Evolutionary conservation across 352 stramenopile species (phyloP).

Genomic region (Aphanomyces euteiches): DNA sequence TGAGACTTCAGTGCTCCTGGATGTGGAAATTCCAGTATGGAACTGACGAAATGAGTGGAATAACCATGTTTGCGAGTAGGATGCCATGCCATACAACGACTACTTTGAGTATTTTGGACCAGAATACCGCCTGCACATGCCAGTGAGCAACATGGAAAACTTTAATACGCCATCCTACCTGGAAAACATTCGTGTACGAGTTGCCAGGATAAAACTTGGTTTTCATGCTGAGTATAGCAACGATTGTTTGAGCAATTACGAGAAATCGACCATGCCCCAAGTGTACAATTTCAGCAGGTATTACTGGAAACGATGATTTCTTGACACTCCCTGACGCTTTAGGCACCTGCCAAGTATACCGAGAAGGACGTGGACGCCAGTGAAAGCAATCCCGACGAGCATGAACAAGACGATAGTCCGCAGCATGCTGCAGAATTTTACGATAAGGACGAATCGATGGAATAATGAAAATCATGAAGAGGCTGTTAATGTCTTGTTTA

Average conservation of each 20-base stretch:
- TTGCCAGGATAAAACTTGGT: too few relatives aligned
- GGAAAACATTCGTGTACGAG: constrained; percentile 64
- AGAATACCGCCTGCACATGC: constrained; percentile 97
- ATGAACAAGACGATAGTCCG: constrained; percentile 50
- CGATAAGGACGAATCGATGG: constrained; percentile 40
- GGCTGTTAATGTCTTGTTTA: neutral
- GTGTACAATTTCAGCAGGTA: constrained; percentile 93
- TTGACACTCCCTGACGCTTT: too few relatives aligned
- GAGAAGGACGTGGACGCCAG: constrained; percentile 28
- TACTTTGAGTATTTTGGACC: constrained; percentile 99
- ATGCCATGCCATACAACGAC: constrained; percentile 99
- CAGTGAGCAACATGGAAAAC: constrained; percentile 95
- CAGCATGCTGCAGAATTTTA: constrained; percentile 74
- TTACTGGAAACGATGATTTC: neutral
- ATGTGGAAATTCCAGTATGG: constrained; percentile 66
- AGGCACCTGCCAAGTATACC: constrained; percentile 9
- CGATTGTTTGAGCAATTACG: constrained; percentile 94
- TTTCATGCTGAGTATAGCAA: constrained; percentile 21
- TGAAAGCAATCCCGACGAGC: constrained; percentile 38
- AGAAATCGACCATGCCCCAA: constrained; percentile 93
- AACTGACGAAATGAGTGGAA: too few relatives aligned
- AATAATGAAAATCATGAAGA: too few relatives aligned
- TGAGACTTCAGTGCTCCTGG: constrained; percentile 94
- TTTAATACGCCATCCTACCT: constrained; percentile 94
- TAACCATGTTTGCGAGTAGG: constrained; percentile 29